These are phyloP conservation scores for Vitis rupestris DNA, from an alignment of 164 flowering plant species.

Conservation along the genomic window DNA sequence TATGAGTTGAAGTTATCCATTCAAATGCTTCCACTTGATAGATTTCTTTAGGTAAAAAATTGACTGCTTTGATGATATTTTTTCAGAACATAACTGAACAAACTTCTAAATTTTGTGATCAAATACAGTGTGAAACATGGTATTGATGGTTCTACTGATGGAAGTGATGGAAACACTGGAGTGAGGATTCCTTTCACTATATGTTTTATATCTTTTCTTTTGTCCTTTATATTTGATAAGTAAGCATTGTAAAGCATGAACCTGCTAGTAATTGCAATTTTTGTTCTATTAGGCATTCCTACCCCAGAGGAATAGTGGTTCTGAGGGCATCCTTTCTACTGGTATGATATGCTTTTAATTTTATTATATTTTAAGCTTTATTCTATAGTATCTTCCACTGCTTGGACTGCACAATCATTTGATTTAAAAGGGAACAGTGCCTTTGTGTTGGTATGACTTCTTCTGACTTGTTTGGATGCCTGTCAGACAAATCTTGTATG, in stretches of 20 bases:
- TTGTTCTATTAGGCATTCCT: not conserved
- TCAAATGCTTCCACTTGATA: not conserved
- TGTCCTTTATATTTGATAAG: not conserved
- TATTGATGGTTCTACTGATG: constrained; percentile 6
- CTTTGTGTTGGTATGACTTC: not conserved
- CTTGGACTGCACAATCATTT: not conserved
- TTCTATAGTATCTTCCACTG: too few species aligned
- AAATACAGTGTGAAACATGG: constrained; percentile 27
- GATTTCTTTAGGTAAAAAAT: not conserved
- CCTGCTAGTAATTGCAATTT: not conserved
- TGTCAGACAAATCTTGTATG: too few species aligned
- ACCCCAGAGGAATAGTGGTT: not conserved
- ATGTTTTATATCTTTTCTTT: not conserved
- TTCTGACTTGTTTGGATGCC: too few species aligned
- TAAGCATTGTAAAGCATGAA: not conserved
- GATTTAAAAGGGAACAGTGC: not conserved
- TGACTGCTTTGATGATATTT: not conserved
- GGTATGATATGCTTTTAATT: not conserved
- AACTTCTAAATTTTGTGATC: constrained; percentile 3
- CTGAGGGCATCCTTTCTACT: constrained; percentile 1
- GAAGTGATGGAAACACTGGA: not conserved
- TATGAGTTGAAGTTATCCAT: not conserved
- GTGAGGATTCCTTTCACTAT: not conserved
- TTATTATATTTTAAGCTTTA: too few species aligned
- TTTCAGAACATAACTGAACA: not conserved